Base-by-base conservation (phyloP, 495 filamentous ascomycete species). In the Aspergillus olivimuriae region DNA sequence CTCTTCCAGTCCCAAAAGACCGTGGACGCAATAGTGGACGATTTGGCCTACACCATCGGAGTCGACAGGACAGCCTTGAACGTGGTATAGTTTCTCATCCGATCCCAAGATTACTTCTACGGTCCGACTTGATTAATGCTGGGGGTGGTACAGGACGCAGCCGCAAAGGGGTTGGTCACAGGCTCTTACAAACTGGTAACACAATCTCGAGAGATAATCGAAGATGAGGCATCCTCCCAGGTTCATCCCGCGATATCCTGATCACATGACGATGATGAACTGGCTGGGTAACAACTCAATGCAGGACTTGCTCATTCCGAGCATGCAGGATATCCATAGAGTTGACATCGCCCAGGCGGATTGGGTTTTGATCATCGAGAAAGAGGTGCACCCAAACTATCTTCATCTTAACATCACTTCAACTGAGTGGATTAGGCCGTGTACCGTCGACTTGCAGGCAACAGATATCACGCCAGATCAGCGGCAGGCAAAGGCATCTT, bases 281-380 rank as follows among this genome's bases (percentile, higher is more conserved):
- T n/a, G n/a, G n/a, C n/a, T n/a, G n/a, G n/a, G n/a, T n/a, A n/a
- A n/a, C 24, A 48, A 14, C 43, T 41, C 32, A 20, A 14, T 11
- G 4, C 35, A 94, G 77, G 87, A 84, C 2, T 67, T 73, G 6
- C 57, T 94, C 3, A 71, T 96, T 1, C 86, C 88, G 8, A 73
- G 70, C 10, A 47, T 75, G 11, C 65, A 67, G 26, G 67, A 79
- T 1, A 69, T 81, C 6, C 58, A 70, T 1, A 58, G 55, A 4
- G 55, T 94, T 14, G 62, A 82, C 41, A 62, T 87, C 8, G 57
- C 64, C 1, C 48, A 55, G 15, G 57, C 76, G 0, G 60, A 75
- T 34, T 95, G 88, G 89, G 68, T 96, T 19, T 55, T 97, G 0
- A 75, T 96, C 0, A 75, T 98, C 24, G 92, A 98, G 58, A 98